Percentiles rank a stretch among this genome's conserved stretches.
phyloP scores from a whole-genome alignment of 2,329 filamentous ascomycete species.

The Sporothrix humicola region DNA sequence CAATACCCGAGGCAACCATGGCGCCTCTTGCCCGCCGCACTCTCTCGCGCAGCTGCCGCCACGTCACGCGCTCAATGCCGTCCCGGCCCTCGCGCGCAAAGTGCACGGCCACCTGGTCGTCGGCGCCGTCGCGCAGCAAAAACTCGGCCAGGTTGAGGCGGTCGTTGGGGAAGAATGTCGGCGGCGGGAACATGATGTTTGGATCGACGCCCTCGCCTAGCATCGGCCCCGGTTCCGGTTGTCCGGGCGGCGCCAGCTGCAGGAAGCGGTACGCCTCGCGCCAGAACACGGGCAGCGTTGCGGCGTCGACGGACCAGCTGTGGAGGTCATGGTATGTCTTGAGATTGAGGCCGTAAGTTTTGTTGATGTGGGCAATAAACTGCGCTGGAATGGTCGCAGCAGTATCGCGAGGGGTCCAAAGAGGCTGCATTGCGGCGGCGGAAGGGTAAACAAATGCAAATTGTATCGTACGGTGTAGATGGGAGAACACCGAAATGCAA shows the following conservation, averaged over 20 bases:
- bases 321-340: constrained; percentile 30
- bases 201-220: not conserved
- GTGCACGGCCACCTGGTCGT: constrained; percentile 51
- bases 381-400: constrained; percentile 25
- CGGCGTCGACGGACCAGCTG: constrained; percentile 29
- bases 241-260: constrained; percentile 10
- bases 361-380: constrained; percentile 31
- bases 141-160: constrained; percentile 32
- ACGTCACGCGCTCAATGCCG: constrained; percentile 41
- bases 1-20: constrained; percentile 23
- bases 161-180: constrained; percentile 31
- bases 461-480: not conserved
- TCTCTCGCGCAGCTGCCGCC: constrained; percentile 26
- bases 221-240: constrained; percentile 6
- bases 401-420: constrained; percentile 5
- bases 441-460: not conserved
- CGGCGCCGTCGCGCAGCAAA: constrained; percentile 26
- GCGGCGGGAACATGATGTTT: constrained; percentile 25
- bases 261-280: constrained; percentile 31
- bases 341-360: constrained; percentile 22
- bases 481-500: not conserved
- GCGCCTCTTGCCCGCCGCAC: constrained; percentile 25
- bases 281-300: constrained; percentile 29
- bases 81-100: constrained; percentile 56
- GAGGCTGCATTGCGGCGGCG: constrained; percentile 1